Evolutionary conservation across 2,329 filamentous ascomycete genomes (phyloP).

Genomic region (Colletotrichum eremochloae): DNA sequence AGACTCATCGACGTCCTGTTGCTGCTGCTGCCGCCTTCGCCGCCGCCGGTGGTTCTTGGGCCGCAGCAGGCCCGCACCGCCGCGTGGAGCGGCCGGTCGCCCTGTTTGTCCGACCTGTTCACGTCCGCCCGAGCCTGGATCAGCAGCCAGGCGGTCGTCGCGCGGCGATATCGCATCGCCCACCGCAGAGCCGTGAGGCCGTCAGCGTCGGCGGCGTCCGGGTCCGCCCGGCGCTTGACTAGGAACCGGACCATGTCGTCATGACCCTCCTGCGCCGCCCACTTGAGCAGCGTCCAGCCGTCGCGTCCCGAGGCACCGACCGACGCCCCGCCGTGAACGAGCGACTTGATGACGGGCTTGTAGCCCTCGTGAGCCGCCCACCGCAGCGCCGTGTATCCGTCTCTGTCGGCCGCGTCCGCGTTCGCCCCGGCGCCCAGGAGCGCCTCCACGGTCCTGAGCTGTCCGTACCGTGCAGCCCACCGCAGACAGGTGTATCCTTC

Average conservation of each 20-base stretch:
- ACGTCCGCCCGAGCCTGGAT: slow-evolving; percentile 23
- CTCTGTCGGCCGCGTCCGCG: neutral
- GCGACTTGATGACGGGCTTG: neutral
- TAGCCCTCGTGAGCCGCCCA: slow-evolving; percentile 27
- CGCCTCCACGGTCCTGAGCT: neutral
- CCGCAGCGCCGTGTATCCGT: slow-evolving; percentile 19
- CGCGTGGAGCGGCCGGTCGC: slow-evolving; percentile 6
- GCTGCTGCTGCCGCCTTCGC: neutral
- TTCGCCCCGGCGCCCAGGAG: slow-evolving; percentile 6
- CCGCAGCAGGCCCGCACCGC: neutral
- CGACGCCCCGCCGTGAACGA: slow-evolving; percentile 3
- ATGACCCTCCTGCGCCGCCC: slow-evolving; percentile 28
- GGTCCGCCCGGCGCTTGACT: neutral
- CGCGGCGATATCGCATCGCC: slow-evolving; percentile 17
- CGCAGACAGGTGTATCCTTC: slow-evolving; percentile 20
- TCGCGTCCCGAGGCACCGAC: neutral
- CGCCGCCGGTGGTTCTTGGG: neutral
- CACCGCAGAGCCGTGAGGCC: slow-evolving; percentile 20
- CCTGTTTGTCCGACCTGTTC: slow-evolving; percentile 18
- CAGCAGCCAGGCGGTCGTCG: slow-evolving; percentile 11
- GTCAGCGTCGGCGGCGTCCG: slow-evolving; percentile 4
- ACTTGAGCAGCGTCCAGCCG: slow-evolving; percentile 16
- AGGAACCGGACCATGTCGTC: slow-evolving; percentile 23
- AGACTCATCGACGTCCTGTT: neutral
- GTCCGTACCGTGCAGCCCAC: slow-evolving; percentile 17